Percentiles rank a stretch among this genome's conserved stretches.
These are phyloP conservation scores for Amoeboaphelidium protococcarum DNA, from an alignment of 371 early-diverging fungal species.

Conservation along the genomic window DNA sequence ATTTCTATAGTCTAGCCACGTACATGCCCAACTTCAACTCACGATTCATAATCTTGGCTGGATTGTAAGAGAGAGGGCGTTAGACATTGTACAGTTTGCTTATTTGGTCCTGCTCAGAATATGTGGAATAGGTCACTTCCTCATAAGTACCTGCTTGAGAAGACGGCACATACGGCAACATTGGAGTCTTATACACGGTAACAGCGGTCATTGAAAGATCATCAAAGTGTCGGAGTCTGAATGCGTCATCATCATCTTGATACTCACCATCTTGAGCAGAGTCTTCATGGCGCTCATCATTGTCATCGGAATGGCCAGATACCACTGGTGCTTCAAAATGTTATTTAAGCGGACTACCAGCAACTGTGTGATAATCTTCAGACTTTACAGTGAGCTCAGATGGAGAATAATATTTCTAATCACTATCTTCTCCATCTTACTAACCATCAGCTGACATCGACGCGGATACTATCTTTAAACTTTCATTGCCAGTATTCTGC, in stretches of 20 bases:
- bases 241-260: neutral
- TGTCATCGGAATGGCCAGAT: neutral
- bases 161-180: neutral
- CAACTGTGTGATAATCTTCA: neutral
- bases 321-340: neutral
- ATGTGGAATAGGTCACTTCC: neutral
- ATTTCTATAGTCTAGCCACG: neutral
- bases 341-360: neutral
- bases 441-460: neutral
- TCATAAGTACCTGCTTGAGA: neutral
- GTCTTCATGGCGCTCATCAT: neutral
- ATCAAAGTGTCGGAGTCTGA: neutral
- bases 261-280: neutral
- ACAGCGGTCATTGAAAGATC: neutral
- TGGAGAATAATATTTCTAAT: no score
- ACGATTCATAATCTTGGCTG: neutral
- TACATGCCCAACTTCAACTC: neutral
- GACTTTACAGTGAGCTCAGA: no score
- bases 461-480: neutral
- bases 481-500: neutral
- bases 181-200: neutral
- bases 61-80: neutral
- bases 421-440: no score
- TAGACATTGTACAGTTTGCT: neutral
- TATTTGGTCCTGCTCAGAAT: no score